Evolutionary conservation across 2,329 filamentous ascomycete species (phyloP).

Genomic region (Hortaea werneckii): DNA sequence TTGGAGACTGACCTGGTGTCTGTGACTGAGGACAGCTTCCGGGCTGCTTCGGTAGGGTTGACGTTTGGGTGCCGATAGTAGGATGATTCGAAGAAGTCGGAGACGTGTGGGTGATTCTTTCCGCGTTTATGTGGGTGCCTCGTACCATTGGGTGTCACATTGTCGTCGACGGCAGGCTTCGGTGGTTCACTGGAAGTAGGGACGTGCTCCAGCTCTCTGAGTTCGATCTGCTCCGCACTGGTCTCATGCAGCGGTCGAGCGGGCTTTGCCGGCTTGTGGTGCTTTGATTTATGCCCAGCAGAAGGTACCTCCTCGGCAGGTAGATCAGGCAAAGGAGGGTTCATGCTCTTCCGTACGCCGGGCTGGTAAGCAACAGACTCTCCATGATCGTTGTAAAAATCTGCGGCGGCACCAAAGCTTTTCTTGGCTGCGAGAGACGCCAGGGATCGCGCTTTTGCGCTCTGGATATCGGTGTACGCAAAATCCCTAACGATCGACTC

Average conservation of each 20-base stretch:
- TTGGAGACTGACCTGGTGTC: slow-evolving; percentile 9
- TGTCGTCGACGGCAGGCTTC: not conserved
- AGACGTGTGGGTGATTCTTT: slow-evolving; percentile 6
- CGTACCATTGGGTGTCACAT: not conserved
- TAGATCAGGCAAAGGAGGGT: slow-evolving; percentile 1
- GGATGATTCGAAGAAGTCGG: slow-evolving; percentile 8
- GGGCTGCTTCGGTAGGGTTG: not conserved
- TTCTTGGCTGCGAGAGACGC: not conserved
- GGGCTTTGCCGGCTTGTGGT: not conserved
- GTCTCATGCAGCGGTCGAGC: not conserved
- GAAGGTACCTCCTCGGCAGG: not conserved
- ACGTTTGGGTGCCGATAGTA: not conserved
- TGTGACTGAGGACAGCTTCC: slow-evolving; percentile 4
- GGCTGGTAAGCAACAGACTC: slow-evolving; percentile 49
- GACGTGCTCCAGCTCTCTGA: slow-evolving; percentile 4
- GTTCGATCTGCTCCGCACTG: not conserved
- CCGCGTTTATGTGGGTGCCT: not conserved
- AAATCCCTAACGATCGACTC: slow-evolving; percentile 25
- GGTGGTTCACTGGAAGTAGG: not conserved
- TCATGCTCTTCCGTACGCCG: slow-evolving; percentile 38
- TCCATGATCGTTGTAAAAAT: slow-evolving; percentile 53
- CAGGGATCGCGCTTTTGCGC: not conserved
- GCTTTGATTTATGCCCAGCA: not conserved
- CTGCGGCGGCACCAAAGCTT: slow-evolving; percentile 43
- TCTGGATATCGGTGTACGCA: slow-evolving; percentile 13